Base-by-base conservation (phyloP, 768 basidiomycete species). In the Suillus sp. region DNA sequence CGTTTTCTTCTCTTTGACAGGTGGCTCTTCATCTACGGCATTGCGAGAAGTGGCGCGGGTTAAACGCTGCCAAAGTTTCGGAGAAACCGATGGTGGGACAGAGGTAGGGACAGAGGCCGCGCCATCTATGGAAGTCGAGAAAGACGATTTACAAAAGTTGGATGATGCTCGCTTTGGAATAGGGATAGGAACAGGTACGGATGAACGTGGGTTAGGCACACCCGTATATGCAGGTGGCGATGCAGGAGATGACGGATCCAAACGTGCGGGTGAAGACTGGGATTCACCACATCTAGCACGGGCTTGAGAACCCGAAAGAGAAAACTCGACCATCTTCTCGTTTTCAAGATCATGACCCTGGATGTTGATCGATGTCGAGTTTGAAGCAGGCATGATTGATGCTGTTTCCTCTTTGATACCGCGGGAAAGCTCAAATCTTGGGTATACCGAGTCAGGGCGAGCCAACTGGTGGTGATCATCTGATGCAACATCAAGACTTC, bases 11-110 rank as follows among this genome's bases (percentile, higher is more conserved):
- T 51, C 60, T 37, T 38, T 68, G n/a, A 32, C 32, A 13, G 62
- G 14, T 2, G 55, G 30, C n/a, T 64, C 72, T n/a, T 68, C 63
- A 13, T 65, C 65, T 9, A 62, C 18, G 4, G 25, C 43, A 43
- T 56, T 68, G 42, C 67, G 70, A 56, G 69, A 70, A 45, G 64
- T 62, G 25, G 59, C 64, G 25, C 66, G 63, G 30, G 61, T 69
- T 32, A 74, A 63, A 34, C 61, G 72, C 43, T 64, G 58, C 75
- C 74, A 75, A 60, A 75, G 35, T 32, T 66, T 65, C 4, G 68
- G 63, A 25, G 69, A 53, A 2, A 55, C 57, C 2, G 63, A 61
- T 32, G 62, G 30, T 32, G 68, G 50, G 5, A 59, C 55, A 25
- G 35, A 38, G 55, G 35, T 48, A 27, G 65, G 57, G 8, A 38